A percentile compares a stretch with the other conserved stretches of the same genome.
phyloP scores from a whole-genome alignment of 1,284 basidiomycete genomes.

The Ceratobasidium sp. region DNA sequence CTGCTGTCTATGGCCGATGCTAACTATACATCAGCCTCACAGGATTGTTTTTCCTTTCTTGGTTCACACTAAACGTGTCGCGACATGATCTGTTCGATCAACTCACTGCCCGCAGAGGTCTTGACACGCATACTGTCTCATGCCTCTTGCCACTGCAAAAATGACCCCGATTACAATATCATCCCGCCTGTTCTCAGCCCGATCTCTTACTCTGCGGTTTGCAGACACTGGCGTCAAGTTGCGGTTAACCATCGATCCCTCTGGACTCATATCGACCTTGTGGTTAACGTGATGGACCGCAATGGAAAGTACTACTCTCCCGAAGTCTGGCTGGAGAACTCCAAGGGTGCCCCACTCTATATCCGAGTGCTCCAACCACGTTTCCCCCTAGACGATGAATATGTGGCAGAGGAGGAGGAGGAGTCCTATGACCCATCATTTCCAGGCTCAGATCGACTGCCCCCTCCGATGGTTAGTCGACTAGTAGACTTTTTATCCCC shows the following conservation, averaged over 20 bases:
- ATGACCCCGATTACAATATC: neutral
- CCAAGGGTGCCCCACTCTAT: neutral
- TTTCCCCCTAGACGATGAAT: neutral
- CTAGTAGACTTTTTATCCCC: neutral
- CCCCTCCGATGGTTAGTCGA: neutral
- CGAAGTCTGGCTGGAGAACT: neutral
- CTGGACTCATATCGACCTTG: conserved; percentile 22
- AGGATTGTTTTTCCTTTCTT: neutral
- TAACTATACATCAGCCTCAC: neutral
- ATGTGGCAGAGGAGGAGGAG: neutral
- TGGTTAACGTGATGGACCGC: neutral
- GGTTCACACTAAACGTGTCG: too few relatives aligned
- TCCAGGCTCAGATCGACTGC: neutral
- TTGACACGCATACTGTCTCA: neutral
- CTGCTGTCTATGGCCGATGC: too few relatives aligned
- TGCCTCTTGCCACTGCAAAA: neutral
- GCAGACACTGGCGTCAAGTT: conserved; percentile 5
- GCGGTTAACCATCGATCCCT: neutral
- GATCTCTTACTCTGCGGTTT: neutral
- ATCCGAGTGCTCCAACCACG: neutral
- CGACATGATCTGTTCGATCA: neutral
- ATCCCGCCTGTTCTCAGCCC: neutral
- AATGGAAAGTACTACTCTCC: neutral
- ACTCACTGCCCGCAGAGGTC: neutral
- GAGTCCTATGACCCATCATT: neutral